Evolutionary conservation across 2,329 filamentous ascomycete species (phyloP).

Genomic region (Nigrograna mackinnonii): DNA sequence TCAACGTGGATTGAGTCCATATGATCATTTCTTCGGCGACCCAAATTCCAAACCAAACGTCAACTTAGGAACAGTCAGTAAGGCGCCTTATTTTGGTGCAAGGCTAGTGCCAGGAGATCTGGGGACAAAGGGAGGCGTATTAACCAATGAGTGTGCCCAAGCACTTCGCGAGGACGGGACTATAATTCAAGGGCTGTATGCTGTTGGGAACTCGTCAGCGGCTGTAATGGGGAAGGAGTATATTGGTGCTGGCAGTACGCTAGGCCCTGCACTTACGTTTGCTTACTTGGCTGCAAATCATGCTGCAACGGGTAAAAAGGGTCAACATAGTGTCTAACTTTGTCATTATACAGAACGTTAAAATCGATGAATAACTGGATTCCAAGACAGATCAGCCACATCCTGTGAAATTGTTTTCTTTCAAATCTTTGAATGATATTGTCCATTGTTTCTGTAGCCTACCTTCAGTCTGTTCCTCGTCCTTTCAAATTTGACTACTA

Average conservation of each 20-base stretch:
- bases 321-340: too few relatives aligned
- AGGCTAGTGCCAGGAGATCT: conserved; percentile 41
- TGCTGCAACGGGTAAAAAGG: too few relatives aligned
- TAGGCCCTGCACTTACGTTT: conserved; percentile 44
- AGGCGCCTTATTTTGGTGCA: conserved; percentile 38
- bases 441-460: too few relatives aligned
- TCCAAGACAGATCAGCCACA: too few relatives aligned
- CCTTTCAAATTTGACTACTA: too few relatives aligned
- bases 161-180: conserved; percentile 21
- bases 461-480: too few relatives aligned
- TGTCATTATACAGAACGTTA: too few relatives aligned
- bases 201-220: conserved; percentile 37
- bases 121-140: conserved; percentile 43
- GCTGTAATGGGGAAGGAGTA: conserved; percentile 41
- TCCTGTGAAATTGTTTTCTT: too few relatives aligned
- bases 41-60: conserved; percentile 29
- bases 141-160: conserved; percentile 36
- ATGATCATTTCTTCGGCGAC: conserved; percentile 39
- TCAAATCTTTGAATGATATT: too few relatives aligned
- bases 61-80: conserved; percentile 31
- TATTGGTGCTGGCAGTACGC: conserved; percentile 37
- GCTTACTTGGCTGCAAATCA: conserved; percentile 20
- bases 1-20: conserved; percentile 32
- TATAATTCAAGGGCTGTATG: conserved; percentile 37
- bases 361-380: too few relatives aligned